A percentile compares a stretch with the other conserved stretches of the same genome.
phyloP scores from a whole-genome alignment of 352 stramenopile genomes.

The Thraustochytrium sp. region DNA sequence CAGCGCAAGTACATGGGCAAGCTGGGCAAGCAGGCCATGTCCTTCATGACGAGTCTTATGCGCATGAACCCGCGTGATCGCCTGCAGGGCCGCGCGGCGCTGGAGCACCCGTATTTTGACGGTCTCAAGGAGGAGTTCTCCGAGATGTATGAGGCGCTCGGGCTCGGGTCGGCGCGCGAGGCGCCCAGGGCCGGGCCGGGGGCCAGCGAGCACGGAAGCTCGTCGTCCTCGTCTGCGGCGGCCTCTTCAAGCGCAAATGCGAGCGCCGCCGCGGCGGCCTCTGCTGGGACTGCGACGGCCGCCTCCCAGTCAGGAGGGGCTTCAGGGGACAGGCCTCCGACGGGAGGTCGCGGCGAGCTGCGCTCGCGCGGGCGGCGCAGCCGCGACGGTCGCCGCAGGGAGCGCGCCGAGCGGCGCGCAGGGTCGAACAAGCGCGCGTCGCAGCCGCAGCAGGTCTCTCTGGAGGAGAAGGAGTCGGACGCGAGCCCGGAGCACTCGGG shows the following conservation, averaged over 20 bases:
- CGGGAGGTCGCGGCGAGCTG: not conserved
- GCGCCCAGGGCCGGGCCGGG: no score
- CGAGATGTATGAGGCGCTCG: not conserved
- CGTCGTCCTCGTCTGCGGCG: no score
- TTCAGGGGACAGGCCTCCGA: not conserved
- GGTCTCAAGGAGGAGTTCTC: slow-evolving; percentile 45
- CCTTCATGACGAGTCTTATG: slow-evolving; percentile 70
- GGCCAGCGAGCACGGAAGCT: no score
- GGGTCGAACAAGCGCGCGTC: not conserved
- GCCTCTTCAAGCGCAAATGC: no score
- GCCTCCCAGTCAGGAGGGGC: no score
- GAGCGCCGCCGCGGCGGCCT: no score
- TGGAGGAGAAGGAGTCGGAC: not conserved
- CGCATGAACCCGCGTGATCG: slow-evolving; percentile 68
- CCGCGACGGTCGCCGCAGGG: not conserved
- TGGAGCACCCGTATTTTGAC: slow-evolving; percentile 80
- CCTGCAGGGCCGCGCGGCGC: slow-evolving; percentile 64
- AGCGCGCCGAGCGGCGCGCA: not conserved
- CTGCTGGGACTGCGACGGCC: no score
- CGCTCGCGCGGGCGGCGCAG: not conserved
- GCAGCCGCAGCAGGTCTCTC: not conserved
- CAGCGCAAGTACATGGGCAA: slow-evolving; percentile 79
- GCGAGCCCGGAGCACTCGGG: not conserved
- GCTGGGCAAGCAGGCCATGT: slow-evolving; percentile 69
- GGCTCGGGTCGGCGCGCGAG: not conserved